A percentile compares a stretch with the other conserved stretches of the same genome.
phyloP scores from a whole-genome alignment of 2,329 filamentous ascomycete genomes.

The Helotiales sp. region DNA sequence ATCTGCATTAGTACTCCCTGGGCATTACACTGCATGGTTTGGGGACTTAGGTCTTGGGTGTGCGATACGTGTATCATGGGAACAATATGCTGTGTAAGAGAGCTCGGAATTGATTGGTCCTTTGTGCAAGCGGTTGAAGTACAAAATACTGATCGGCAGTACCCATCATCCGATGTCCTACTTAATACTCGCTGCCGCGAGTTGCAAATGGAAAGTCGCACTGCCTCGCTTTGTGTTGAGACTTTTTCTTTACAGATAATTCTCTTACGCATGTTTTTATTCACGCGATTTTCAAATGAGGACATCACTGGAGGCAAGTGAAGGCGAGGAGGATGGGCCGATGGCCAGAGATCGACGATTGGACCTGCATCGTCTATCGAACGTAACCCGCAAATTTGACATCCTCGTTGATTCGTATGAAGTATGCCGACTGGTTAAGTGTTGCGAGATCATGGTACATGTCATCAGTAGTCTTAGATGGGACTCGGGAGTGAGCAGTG shows the following conservation, averaged over 20 bases:
- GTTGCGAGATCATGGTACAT: too few relatives aligned
- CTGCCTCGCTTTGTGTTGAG: too few relatives aligned
- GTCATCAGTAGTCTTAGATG: too few relatives aligned
- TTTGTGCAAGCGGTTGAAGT: neutral
- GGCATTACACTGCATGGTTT: neutral
- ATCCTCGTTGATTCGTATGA: too few relatives aligned
- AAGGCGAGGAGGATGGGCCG: slow-evolving; percentile 55
- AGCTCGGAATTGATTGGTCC: neutral
- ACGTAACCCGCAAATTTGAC: too few relatives aligned
- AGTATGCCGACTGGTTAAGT: too few relatives aligned
- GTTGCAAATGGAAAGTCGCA: neutral
- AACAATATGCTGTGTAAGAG: neutral
- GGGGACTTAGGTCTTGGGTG: neutral
- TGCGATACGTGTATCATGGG: neutral
- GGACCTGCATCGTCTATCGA: too few relatives aligned
- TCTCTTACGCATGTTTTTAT: too few relatives aligned
- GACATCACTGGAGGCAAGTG: too few relatives aligned
- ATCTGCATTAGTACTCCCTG: neutral
- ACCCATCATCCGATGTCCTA: neutral
- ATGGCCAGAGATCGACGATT: slow-evolving; percentile 57
- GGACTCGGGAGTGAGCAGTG: too few relatives aligned
- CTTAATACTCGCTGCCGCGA: neutral
- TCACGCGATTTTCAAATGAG: too few relatives aligned
- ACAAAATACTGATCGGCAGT: neutral
- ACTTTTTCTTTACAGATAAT: too few relatives aligned